A percentile compares a stretch with the other conserved stretches of the same genome.
phyloP scores from a whole-genome alignment of 2,329 filamentous ascomycete genomes.

The Pestalotiopsis fici region DNA sequence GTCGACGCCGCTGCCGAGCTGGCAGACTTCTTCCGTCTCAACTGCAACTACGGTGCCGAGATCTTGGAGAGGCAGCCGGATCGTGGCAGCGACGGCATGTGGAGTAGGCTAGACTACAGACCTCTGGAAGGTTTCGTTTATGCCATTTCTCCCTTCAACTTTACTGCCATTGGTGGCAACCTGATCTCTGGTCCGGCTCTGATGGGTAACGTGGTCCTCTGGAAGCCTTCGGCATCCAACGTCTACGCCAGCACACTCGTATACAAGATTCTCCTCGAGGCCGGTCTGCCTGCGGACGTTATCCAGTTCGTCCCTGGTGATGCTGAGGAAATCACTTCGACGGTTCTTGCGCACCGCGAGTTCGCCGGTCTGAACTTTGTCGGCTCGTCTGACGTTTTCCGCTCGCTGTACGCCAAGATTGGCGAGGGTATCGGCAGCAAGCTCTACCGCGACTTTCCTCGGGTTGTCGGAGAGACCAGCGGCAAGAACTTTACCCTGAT shows the following conservation, averaged over 20 bases:
- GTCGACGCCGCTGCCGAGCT: constrained; percentile 94
- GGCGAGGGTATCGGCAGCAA: constrained; percentile 78
- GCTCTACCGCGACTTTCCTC: constrained; percentile 81
- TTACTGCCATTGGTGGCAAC: constrained; percentile 92
- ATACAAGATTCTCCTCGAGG: constrained; percentile 88
- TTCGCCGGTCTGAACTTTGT: constrained; percentile 96
- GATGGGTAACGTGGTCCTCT: constrained; percentile 92
- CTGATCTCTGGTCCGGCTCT: constrained; percentile 80
- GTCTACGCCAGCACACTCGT: constrained; percentile 91
- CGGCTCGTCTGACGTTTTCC: constrained; percentile 89
- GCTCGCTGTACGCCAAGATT: constrained; percentile 84
- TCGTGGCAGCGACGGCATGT: constrained; percentile 81
- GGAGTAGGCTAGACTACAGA: constrained; percentile 89
- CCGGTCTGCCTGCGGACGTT: constrained; percentile 84
- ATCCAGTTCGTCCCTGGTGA: constrained; percentile 94
- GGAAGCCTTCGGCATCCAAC: constrained; percentile 92
- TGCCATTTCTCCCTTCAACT: constrained; percentile 94
- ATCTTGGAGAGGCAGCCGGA: constrained; percentile 84
- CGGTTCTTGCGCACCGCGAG: constrained; percentile 73
- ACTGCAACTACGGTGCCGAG: constrained; percentile 91
- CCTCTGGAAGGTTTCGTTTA: constrained; percentile 97
- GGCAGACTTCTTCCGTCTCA: constrained; percentile 91
- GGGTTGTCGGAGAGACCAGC: constrained; percentile 87
- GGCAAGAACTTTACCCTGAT: constrained; percentile 93
- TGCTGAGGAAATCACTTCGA: constrained; percentile 79